phyloP scores from a whole-genome alignment of 2,329 filamentous ascomycete genomes.

The Clonostachys rosea region DNA sequence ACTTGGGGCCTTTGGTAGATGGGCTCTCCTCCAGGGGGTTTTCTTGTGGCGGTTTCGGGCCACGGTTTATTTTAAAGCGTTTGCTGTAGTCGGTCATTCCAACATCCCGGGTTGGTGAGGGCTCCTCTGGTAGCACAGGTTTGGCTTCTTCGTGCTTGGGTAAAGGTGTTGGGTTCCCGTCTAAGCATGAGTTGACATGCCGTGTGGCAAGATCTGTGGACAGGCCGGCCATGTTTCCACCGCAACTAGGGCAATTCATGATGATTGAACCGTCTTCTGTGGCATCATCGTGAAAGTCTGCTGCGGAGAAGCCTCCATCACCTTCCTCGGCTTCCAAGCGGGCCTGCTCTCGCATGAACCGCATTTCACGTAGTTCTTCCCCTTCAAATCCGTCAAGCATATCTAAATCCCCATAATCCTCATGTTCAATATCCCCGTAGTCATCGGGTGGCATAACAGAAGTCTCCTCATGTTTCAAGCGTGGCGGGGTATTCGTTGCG shows the following conservation, averaged over 20 bases:
- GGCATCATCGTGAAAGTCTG: slow-evolving; percentile 24
- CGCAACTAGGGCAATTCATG: slow-evolving; percentile 73
- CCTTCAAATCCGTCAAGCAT: slow-evolving; percentile 46
- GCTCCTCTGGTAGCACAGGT: slow-evolving; percentile 8
- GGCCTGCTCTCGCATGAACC: slow-evolving; percentile 74
- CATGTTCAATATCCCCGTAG: slow-evolving; percentile 24
- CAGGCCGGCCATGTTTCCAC: slow-evolving; percentile 53
- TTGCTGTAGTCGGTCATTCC: slow-evolving; percentile 37
- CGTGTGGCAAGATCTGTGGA: slow-evolving; percentile 64
- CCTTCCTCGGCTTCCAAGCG: slow-evolving; percentile 57
- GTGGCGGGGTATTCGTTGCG: neutral
- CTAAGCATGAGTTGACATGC: slow-evolving; percentile 91
- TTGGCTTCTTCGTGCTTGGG: slow-evolving; percentile 16
- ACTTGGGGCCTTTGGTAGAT: slow-evolving; percentile 19
- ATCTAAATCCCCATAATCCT: slow-evolving; percentile 51
- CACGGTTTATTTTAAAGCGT: slow-evolving; percentile 61
- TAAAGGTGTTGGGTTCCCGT: slow-evolving; percentile 67
- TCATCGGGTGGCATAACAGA: slow-evolving; percentile 24
- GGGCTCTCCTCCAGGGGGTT: slow-evolving; percentile 65
- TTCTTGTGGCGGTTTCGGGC: slow-evolving; percentile 74
- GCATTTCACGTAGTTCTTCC: slow-evolving; percentile 61
- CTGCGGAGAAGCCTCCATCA: slow-evolving; percentile 25
- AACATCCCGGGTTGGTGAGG: slow-evolving; percentile 12
- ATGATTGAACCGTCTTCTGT: slow-evolving; percentile 21
- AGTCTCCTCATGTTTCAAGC: slow-evolving; percentile 21